Evolutionary conservation across 176 grass and related monocot species (phyloP).

Genomic region (Oryza longistaminata): DNA sequence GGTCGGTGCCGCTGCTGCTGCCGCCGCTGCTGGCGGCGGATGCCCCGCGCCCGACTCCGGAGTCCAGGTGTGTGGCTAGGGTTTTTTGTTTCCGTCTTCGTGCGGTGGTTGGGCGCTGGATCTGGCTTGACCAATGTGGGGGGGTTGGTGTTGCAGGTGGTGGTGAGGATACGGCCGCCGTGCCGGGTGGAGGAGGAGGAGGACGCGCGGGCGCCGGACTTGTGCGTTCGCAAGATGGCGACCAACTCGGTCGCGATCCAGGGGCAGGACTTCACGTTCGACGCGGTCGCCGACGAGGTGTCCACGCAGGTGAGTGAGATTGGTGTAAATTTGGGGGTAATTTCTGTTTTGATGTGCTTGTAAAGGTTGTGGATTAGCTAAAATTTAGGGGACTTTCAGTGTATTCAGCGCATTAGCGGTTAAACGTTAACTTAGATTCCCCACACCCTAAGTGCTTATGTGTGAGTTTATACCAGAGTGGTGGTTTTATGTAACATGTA

Average conservation of each 20-base stretch:
- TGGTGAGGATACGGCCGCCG: constrained; percentile 78
- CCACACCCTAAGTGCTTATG: background rate
- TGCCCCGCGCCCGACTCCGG: constrained; percentile 44
- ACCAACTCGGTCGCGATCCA: constrained; percentile 63
- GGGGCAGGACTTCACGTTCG: constrained; percentile 84
- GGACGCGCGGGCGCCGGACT: background rate
- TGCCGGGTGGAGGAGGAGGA: constrained; percentile 33
- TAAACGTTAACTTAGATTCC: background rate
- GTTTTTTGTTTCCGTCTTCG: background rate
- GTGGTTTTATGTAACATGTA: background rate
- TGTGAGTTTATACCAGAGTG: background rate
- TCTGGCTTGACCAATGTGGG: constrained; percentile 25
- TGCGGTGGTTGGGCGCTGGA: background rate
- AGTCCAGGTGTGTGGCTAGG: constrained; percentile 47
- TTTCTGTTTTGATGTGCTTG: background rate
- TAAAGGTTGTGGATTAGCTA: background rate
- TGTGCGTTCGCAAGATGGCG: constrained; percentile 41
- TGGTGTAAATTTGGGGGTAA: background rate
- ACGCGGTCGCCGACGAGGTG: constrained; percentile 63
- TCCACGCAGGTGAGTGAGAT: constrained; percentile 58
- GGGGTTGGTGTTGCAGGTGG: constrained; percentile 54
- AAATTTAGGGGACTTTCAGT: background rate
- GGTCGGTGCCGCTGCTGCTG: background rate
- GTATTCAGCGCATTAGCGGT: background rate
- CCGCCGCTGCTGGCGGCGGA: background rate